A percentile compares a stretch with the other conserved stretches of the same genome.
These are phyloP conservation scores for Conringia planisiliqua DNA, from an alignment of 345 rosid genomes.

Conservation along the genomic window DNA sequence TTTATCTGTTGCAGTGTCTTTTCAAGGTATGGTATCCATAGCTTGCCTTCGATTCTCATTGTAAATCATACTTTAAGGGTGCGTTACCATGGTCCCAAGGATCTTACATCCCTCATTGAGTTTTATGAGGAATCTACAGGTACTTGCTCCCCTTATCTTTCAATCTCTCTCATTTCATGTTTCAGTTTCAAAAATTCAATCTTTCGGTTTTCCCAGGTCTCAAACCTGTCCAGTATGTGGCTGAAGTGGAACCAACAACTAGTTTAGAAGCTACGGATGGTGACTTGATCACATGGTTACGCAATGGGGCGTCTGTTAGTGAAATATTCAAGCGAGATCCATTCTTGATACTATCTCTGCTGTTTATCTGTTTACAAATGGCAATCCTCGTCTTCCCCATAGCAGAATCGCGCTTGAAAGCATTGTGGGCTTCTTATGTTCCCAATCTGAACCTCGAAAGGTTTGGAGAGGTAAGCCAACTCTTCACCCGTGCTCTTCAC, in stretches of 20 bases:
- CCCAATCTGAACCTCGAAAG: conserved; percentile 76
- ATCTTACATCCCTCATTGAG: conserved; percentile 54
- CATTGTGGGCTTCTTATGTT: conserved; percentile 50
- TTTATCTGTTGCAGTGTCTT: conserved; percentile 50
- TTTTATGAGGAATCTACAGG: conserved; percentile 77
- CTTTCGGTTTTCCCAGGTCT: conserved; percentile 16
- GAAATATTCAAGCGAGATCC: conserved; percentile 55
- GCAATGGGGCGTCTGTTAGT: conserved; percentile 36
- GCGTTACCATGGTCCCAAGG: conserved; percentile 58
- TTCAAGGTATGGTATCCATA: conserved; percentile 81
- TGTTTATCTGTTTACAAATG: conserved; percentile 54
- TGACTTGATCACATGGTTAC: conserved; percentile 34
- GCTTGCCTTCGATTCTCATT: conserved; percentile 72
- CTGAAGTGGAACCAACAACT: conserved; percentile 35
- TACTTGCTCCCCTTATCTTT: not conserved
- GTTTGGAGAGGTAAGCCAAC: conserved; percentile 83
- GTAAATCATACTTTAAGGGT: conserved; percentile 58
- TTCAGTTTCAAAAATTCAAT: not conserved
- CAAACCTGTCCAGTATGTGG: conserved; percentile 49
- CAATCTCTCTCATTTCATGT: not conserved
- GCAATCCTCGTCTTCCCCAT: conserved; percentile 45
- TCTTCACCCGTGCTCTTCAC: conserved; percentile 57
- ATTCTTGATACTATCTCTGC: conserved; percentile 46
- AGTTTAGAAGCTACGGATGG: conserved; percentile 2
- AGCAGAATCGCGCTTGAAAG: conserved; percentile 49